These are phyloP conservation scores for Solanum clarkiae DNA, from an alignment of 257 asterid genomes.

Conservation along the genomic window DNA sequence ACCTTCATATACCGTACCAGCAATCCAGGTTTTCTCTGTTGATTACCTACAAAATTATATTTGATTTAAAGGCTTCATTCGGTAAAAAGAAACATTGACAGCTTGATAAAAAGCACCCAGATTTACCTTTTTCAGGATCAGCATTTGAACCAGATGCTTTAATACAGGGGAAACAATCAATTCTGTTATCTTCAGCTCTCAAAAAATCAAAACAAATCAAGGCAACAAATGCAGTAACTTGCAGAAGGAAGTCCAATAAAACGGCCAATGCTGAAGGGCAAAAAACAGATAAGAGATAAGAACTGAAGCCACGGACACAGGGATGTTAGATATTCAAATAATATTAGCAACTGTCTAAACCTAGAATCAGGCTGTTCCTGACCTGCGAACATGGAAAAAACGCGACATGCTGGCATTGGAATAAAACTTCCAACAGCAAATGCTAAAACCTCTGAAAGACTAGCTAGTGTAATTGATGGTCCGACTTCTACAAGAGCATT, in stretches of 20 bases:
- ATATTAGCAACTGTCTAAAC: not conserved
- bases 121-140: conserved; percentile 63
- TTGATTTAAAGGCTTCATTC: conserved; percentile 5
- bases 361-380: not conserved
- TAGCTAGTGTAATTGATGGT: conserved; percentile 95
- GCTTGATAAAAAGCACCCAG: not conserved
- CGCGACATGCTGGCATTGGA: conserved; percentile 98
- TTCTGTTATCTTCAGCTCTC: conserved; percentile 85
- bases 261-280: conserved; percentile 84
- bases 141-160: conserved; percentile 43
- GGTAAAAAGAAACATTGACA: not conserved
- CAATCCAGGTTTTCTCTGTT: conserved; percentile 65
- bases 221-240: conserved; percentile 97
- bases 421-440: conserved; percentile 99
- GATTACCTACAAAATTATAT: conserved; percentile 40
- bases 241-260: conserved; percentile 93
- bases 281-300: conserved; percentile 7
- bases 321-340: not conserved
- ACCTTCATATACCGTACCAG: conserved; percentile 96
- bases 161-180: conserved; percentile 90
- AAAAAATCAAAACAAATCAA: conserved; percentile 87
- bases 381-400: conserved; percentile 99
- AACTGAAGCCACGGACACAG: not conserved
- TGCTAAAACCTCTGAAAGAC: conserved; percentile 92
- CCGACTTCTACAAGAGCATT: conserved; percentile 99